A percentile compares a stretch with the other conserved stretches of the same genome.
Evolutionary conservation across 257 asterid species (phyloP).

Genomic region (Ehretia macrophylla): DNA sequence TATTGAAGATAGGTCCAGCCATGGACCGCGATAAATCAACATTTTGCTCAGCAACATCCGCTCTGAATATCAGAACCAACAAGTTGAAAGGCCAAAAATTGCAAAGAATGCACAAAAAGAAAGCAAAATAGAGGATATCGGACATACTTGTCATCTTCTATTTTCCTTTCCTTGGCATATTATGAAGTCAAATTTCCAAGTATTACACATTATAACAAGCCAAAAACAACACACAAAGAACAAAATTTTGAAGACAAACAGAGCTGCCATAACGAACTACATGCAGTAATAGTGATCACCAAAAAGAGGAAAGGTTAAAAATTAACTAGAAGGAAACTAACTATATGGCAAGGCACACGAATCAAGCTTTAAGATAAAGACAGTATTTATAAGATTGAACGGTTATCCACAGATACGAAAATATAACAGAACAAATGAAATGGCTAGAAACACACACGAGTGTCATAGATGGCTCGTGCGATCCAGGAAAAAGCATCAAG

Average conservation of each 20-base stretch:
- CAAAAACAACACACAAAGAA: neutral
- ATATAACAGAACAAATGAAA: too few species aligned
- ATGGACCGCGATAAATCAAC: conserved; percentile 73
- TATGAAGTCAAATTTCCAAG: neutral
- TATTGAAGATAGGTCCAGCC: conserved; percentile 50
- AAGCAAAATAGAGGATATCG: neutral
- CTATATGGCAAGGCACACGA: neutral
- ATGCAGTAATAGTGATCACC: neutral
- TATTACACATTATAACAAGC: neutral
- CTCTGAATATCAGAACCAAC: conserved; percentile 37
- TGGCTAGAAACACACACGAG: too few species aligned
- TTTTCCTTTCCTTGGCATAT: too few species aligned
- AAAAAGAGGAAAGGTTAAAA: neutral
- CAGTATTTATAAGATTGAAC: too few species aligned
- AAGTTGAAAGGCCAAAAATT: conserved; percentile 7
- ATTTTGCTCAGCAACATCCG: conserved; percentile 91
- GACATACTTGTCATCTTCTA: neutral
- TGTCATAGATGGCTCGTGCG: too few species aligned
- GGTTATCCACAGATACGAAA: too few species aligned
- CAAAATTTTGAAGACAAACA: neutral
- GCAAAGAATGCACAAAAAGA: neutral
- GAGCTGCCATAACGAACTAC: neutral
- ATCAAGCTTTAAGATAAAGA: too few species aligned
- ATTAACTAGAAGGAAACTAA: neutral
- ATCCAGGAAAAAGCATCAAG: too few species aligned